Evolutionary conservation across 2,329 filamentous ascomycete genomes (phyloP).

Genomic region (Gyromitra esculenta): DNA sequence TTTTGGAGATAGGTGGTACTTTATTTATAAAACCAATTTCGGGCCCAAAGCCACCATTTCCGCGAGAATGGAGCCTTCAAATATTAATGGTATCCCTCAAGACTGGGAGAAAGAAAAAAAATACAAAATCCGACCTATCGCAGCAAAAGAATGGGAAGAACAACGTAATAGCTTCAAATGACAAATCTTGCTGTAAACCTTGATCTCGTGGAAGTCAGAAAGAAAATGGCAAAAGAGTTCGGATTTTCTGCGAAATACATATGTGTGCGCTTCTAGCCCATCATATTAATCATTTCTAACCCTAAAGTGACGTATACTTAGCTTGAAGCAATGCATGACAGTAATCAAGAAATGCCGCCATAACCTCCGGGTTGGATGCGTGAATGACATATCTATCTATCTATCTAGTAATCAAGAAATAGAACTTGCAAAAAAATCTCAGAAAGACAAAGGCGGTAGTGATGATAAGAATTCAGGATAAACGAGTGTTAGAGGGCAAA

Average conservation of each 20-base stretch:
- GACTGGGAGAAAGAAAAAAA: slow-evolving; percentile 7
- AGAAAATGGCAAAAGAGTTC: slow-evolving; percentile 12
- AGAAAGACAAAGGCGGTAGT: background rate
- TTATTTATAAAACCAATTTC: background rate
- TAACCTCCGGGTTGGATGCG: too few relatives aligned
- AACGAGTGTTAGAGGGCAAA: slow-evolving; percentile 1
- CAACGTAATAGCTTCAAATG: slow-evolving; percentile 11
- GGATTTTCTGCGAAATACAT: slow-evolving; percentile 22
- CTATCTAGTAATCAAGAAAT: background rate
- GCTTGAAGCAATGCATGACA: slow-evolving; percentile 3
- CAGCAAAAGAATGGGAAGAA: slow-evolving; percentile 15
- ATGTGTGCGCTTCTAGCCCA: background rate
- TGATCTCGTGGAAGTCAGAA: slow-evolving; percentile 11
- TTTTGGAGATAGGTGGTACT: background rate
- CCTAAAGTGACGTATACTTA: background rate
- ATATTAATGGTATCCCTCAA: background rate
- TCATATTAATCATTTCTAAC: background rate
- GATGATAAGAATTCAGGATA: slow-evolving; percentile 12
- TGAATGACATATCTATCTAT: too few relatives aligned
- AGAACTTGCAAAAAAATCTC: slow-evolving; percentile 12
- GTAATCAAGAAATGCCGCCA: background rate
- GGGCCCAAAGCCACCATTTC: background rate
- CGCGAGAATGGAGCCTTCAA: background rate
- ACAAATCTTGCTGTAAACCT: background rate
- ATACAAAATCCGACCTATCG: background rate